Base-by-base conservation (phyloP, 352 stramenopile genomes). In the Phytophthora pini region DNA sequence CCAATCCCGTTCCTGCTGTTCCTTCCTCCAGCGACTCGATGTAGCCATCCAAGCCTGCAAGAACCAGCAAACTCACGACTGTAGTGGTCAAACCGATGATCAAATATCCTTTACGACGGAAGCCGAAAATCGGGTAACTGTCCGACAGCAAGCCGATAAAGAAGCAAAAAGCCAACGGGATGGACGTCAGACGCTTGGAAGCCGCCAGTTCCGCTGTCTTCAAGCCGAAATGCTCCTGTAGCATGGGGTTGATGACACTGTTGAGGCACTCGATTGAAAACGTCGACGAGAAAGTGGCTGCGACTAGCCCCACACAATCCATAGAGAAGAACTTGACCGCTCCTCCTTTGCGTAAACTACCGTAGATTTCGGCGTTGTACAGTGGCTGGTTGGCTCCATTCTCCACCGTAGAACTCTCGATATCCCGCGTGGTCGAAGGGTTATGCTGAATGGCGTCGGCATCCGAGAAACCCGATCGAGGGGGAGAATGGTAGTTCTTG, bases 51-150 rank as follows among this genome's bases (percentile, higher is more conserved):
- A 87, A 54, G 0, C 22, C 67, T 3, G 76, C 53, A 15, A 87
- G 57, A 1, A 52, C 49, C 6, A 81, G 54, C 20, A 82, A 41
- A 38, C 70, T 72, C 3, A 74, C 9, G 9, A 72, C 65, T 1
- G 75, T 74, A 3, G 65, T 39, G 15, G 46, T 40, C 47, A 84
- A 60, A 1, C 89, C 87, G 7, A 90, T 53, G 4, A 91, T 62
- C 69, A 93, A 85, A 71, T 97, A 97, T 17, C 80, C 72, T 68
- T 94, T 94, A n/a, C 88, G 76, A n/a, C 84, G 87, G 39, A 84
- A 82, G 4, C 88, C 85, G 44, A 77, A 67, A 54, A 97, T 89
- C 12, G 89, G 89, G 50, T 89, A 85, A 49, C 70, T 92, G 62
- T 96, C 89, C 10, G 74, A 85, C 9, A 96, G 29, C 29, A 95